phyloP scores from a whole-genome alignment of 768 basidiomycete species.

The Pleurotus tuoliensis region DNA sequence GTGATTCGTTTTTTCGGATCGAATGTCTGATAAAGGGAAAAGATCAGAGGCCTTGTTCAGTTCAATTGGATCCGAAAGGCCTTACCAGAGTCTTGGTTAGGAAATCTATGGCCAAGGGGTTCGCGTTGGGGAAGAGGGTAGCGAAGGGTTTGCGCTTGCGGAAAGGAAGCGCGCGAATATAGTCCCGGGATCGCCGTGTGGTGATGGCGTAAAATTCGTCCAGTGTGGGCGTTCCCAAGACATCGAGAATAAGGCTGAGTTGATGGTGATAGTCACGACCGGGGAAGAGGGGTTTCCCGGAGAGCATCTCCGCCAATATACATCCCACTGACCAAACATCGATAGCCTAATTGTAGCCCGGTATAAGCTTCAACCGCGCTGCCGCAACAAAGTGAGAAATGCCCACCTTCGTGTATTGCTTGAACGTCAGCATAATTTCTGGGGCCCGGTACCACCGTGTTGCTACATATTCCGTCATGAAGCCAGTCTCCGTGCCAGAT shows the following conservation, averaged over 20 bases:
- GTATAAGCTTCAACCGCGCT: conserved; percentile 13
- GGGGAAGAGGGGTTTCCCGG: conserved; percentile 93
- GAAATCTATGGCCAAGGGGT: conserved; percentile 60
- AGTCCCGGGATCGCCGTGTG: conserved; percentile 87
- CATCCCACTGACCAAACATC: conserved; percentile 88
- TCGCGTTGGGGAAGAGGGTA: conserved; percentile 88
- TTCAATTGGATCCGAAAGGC: neutral
- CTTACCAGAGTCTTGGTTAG: conserved; percentile 79
- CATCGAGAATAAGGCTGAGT: conserved; percentile 90
- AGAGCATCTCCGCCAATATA: conserved; percentile 95
- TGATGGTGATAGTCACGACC: conserved; percentile 95
- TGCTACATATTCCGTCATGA: conserved; percentile 98
- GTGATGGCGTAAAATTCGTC: conserved; percentile 99
- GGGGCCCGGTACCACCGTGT: conserved; percentile 97
- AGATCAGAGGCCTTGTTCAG: neutral
- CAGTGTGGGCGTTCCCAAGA: conserved; percentile 93
- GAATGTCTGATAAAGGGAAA: conserved; percentile 63
- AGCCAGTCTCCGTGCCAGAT: conserved; percentile 78
- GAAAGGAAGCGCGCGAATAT: conserved; percentile 93
- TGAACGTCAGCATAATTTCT: conserved; percentile 99
- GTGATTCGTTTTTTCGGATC: conserved; percentile 97
- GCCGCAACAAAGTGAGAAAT: conserved; percentile 12
- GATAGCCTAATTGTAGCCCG: conserved; percentile 52
- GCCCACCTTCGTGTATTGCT: conserved; percentile 89
- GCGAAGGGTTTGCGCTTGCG: conserved; percentile 81